Percentiles rank a stretch among this genome's conserved stretches.
Evolutionary conservation across 1,284 basidiomycete genomes (phyloP).

Genomic region (Irpex sp.): DNA sequence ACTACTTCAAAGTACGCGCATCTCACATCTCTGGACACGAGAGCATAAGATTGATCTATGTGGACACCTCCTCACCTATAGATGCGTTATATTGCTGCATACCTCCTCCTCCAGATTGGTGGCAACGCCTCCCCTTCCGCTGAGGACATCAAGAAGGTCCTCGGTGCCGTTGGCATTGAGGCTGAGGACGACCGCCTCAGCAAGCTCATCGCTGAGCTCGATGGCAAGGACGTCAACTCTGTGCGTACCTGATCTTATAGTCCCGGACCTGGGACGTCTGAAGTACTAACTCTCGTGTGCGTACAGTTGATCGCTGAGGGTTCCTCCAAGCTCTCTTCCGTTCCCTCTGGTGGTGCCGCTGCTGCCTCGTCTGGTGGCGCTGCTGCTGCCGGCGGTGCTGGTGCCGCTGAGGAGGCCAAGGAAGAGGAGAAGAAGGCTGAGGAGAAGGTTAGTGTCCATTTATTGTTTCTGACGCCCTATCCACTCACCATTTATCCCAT

Average conservation of each 20-base stretch:
- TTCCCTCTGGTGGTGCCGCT: slow-evolving; percentile 77
- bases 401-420: slow-evolving; percentile 59
- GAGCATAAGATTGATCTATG: slow-evolving; percentile 6
- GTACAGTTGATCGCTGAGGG: slow-evolving; percentile 90
- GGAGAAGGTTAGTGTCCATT: slow-evolving; percentile 54
- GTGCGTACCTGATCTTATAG: slow-evolving; percentile 35
- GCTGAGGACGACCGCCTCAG: slow-evolving; percentile 80
- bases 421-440: slow-evolving; percentile 77
- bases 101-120: slow-evolving; percentile 94
- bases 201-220: slow-evolving; percentile 88
- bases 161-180: slow-evolving; percentile 86
- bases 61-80: slow-evolving; percentile 25
- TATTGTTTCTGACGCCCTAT: neutral
- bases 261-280: slow-evolving; percentile 1
- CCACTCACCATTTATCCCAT: slow-evolving; percentile 14
- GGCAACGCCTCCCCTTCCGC: slow-evolving; percentile 89
- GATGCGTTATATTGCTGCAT: slow-evolving; percentile 98
- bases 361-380: slow-evolving; percentile 54
- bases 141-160: slow-evolving; percentile 86
- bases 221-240: slow-evolving; percentile 86
- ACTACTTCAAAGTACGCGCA: slow-evolving; percentile 35
- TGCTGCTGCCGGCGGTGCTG: slow-evolving; percentile 53
- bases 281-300: neutral
- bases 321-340: slow-evolving; percentile 89
- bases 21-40: neutral